Percentiles rank a stretch among this genome's conserved stretches.
Conservation (phyloP, 805 yeast genomes). For the Metschnikowia cerradonensis region DNA sequence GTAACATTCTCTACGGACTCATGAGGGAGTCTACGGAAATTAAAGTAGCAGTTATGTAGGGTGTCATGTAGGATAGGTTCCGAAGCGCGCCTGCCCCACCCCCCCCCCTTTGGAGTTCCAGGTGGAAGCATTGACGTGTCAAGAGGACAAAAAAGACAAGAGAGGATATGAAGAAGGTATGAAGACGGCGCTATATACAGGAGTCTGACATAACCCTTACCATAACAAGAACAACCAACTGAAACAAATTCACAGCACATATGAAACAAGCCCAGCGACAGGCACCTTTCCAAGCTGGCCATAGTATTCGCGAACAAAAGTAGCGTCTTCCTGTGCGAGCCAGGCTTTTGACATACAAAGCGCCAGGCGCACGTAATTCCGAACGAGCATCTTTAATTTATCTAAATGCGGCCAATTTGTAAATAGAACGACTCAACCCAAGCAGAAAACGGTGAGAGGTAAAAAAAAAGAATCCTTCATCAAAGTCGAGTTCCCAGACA, state of each 20-base stretch:
- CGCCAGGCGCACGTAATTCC: conserved; percentile 1
- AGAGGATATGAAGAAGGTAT: too few species aligned
- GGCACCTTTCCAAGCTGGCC: neutral
- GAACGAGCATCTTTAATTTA: conserved; percentile 1
- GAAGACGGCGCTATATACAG: too few species aligned
- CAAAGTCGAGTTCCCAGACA: neutral
- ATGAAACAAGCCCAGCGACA: neutral
- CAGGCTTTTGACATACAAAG: neutral
- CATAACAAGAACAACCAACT: too few species aligned
- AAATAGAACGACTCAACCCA: conserved; percentile 2
- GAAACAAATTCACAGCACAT: neutral
- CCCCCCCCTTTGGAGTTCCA: neutral
- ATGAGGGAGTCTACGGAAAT: neutral
- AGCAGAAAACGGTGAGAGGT: conserved; percentile 1
- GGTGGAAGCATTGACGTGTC: neutral
- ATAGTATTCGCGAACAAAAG: neutral
- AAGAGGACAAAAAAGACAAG: too few species aligned
- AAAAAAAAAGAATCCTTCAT: neutral
- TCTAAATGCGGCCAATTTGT: conserved; percentile 1
- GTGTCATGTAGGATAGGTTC: too few species aligned
- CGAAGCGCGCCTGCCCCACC: neutral
- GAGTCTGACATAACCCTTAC: too few species aligned
- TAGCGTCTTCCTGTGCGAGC: neutral
- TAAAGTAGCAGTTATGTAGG: too few species aligned
- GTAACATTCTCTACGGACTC: neutral